These are phyloP conservation scores for Sextonia rubra DNA, from an alignment of 164 flowering plant genomes.

Conservation along the genomic window DNA sequence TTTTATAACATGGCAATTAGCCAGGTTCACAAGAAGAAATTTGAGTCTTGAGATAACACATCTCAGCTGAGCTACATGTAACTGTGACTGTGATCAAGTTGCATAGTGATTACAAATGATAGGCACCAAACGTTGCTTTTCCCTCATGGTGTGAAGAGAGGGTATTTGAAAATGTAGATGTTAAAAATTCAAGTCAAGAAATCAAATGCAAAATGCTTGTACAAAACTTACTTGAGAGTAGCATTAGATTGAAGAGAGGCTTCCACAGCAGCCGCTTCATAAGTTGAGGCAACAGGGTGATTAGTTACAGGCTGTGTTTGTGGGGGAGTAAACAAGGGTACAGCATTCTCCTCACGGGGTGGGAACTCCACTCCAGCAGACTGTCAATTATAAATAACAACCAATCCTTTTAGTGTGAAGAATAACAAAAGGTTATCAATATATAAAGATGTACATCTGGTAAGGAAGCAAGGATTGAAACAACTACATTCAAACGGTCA, in stretches of 20 bases:
- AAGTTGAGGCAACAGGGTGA: slow-evolving; percentile 32
- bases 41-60: background rate
- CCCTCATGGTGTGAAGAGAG: background rate
- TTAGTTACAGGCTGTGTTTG: slow-evolving; percentile 66
- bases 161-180: background rate
- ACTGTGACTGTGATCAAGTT: background rate
- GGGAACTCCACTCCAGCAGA: slow-evolving; percentile 62
- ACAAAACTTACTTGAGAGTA: slow-evolving; percentile 58
- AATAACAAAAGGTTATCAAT: background rate
- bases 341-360: slow-evolving; percentile 54
- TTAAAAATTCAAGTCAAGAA: background rate
- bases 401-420: background rate
- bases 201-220: background rate
- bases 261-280: slow-evolving; percentile 58
- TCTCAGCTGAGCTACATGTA: background rate
- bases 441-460: background rate
- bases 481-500: background rate
- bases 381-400: slow-evolving; percentile 27
- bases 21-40: background rate
- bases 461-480: background rate
- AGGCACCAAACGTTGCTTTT: background rate
- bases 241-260: slow-evolving; percentile 72
- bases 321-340: slow-evolving; percentile 87
- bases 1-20: background rate
- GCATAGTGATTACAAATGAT: background rate